Percentiles rank a stretch among this genome's conserved stretches.
These are phyloP conservation scores for Leucocoprinus birnbaumii DNA, from an alignment of 768 basidiomycete species.

Conservation along the genomic window DNA sequence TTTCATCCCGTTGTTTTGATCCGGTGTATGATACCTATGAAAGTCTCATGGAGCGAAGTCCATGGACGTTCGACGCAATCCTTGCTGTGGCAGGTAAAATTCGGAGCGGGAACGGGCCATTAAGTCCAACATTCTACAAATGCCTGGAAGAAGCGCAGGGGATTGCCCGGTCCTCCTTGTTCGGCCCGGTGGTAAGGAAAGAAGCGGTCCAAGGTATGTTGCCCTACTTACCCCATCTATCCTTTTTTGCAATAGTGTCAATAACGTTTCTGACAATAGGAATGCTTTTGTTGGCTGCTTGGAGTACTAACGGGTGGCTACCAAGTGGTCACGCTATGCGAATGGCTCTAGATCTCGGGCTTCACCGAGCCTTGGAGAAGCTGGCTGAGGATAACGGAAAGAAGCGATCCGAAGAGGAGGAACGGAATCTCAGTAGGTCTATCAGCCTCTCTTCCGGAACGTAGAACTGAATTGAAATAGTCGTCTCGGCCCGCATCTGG, in stretches of 20 bases:
- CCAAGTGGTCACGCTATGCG: constrained; percentile 95
- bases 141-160: constrained; percentile 95
- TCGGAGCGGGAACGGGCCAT: constrained; percentile 83
- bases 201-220: constrained; percentile 87
- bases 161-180: constrained; percentile 89
- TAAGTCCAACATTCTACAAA: constrained; percentile 83
- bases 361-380: constrained; percentile 91
- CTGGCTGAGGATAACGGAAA: constrained; percentile 75
- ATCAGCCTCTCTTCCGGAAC: constrained; percentile 6
- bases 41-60: constrained; percentile 85
- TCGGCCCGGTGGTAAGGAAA: constrained; percentile 91
- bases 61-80: constrained; percentile 95
- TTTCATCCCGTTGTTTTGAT: constrained; percentile 95
- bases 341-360: constrained; percentile 91
- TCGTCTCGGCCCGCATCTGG: constrained; percentile 93
- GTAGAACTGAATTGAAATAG: constrained; percentile 31
- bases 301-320: constrained; percentile 94
- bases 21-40: constrained; percentile 92
- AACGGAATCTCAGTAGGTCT: constrained; percentile 75
- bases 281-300: constrained; percentile 89
- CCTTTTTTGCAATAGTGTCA: constrained; percentile 13
- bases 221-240: constrained; percentile 13
- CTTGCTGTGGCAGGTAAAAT: constrained; percentile 92
- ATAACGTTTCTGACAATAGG: constrained; percentile 46
- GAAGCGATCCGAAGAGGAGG: constrained; percentile 73